Evolutionary conservation across 2,329 filamentous ascomycete species (phyloP), one percentile per base, ranked within the genome.

Genomic region (Penicillium sp.): DNA sequence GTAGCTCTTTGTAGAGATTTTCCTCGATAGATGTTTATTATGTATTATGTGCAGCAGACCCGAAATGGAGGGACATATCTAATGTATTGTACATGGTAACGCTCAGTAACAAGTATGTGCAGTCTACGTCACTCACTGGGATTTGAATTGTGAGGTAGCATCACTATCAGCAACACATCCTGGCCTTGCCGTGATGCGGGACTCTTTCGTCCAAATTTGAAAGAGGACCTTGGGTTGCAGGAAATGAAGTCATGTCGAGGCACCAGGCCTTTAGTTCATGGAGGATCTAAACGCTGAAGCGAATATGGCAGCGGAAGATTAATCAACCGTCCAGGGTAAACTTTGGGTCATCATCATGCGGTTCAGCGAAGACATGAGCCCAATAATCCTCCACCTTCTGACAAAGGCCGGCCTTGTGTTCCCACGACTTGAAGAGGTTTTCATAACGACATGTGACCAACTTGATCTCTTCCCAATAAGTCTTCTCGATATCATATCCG

Each of bases 391-490:
- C 64, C 14, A 73, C 68, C 46, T 55, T 70, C 23, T 66, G 52
- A 52, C 72, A 75, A 6, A 72, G 61, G 3, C 67, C 69, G 5
- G 59, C 54, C 50, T 72, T 72, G n/a, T 66, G 59, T 33, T 66
- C 56, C 74, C 75, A 77, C 1, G 72, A 69, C 27, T 63, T 65
- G 55, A 77, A 75, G 14, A 64, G 59, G 1, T 57, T 61, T 49
- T 76, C 72, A 2, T 73, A 65, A 31, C 73, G 63, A 59, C 76
- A 78, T 50, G 73, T 75, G 13, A 76, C 72, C 62, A 64, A 72
- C 52, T 72, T 75, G 52, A 78, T 71, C 53, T 76, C 76, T 48
- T 74, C 72, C 75, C 76, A 78, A 44, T 76, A 75, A 6, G 66
- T 65, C 48, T 62, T 71, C 57, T 78, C 76, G 4, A 68, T 67